phyloP scores from a whole-genome alignment of 2,329 filamentous ascomycete species.

The Coniochaeta prunicola region DNA sequence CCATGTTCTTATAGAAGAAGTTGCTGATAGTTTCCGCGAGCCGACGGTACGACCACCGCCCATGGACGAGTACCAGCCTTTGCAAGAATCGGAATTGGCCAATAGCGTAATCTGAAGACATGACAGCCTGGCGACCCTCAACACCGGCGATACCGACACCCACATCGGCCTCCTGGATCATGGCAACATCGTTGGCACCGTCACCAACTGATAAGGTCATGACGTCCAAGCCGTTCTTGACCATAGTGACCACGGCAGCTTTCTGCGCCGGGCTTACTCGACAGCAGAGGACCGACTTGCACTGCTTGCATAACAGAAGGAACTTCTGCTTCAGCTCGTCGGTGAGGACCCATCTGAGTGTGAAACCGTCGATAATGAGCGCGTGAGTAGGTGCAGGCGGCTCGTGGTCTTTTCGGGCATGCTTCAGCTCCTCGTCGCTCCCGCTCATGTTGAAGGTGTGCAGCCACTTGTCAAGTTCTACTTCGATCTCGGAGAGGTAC shows the following conservation, averaged over 20 bases:
- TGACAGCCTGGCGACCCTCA: conserved; percentile 85
- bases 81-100: conserved; percentile 88
- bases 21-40: conserved; percentile 92
- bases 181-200: conserved; percentile 91
- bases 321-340: conserved; percentile 86
- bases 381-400: conserved; percentile 84
- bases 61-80: conserved; percentile 80
- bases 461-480: conserved; percentile 68
- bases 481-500: conserved; percentile 53
- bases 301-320: conserved; percentile 90
- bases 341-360: conserved; percentile 78
- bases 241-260: conserved; percentile 92
- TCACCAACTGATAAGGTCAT: conserved; percentile 94
- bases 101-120: conserved; percentile 95
- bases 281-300: conserved; percentile 93
- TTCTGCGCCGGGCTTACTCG: conserved; percentile 96
- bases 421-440: conserved; percentile 74
- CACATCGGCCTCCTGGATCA: conserved; percentile 97
- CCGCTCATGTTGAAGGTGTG: conserved; percentile 71
- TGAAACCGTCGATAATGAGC: conserved; percentile 90
- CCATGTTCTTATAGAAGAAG: conserved; percentile 99
- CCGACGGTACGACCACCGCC: conserved; percentile 92
- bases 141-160: conserved; percentile 92
- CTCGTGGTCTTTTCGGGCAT: conserved; percentile 75
- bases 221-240: conserved; percentile 89